A percentile compares a stretch with the other conserved stretches of the same genome.
These are phyloP conservation scores for Rubus parviflorus DNA, from an alignment of 306 rosid genomes.

Conservation along the genomic window DNA sequence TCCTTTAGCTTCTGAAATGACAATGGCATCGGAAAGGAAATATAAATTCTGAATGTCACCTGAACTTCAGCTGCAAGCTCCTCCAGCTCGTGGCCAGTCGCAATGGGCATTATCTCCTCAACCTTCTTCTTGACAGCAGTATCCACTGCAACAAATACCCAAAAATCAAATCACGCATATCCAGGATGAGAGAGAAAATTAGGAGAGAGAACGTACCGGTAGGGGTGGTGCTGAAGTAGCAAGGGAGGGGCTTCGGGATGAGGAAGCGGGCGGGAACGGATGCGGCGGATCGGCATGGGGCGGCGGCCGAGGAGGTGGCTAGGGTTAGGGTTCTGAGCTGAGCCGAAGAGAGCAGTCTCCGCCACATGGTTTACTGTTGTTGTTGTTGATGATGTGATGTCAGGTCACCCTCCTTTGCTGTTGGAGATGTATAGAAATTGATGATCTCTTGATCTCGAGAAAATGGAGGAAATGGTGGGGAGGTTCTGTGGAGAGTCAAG, in stretches of 20 bases:
- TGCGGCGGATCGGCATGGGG: conserved; percentile 43
- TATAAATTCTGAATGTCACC: conserved; percentile 29
- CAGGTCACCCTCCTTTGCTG: conserved; percentile 28
- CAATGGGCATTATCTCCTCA: conserved; percentile 86
- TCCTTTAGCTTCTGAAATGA: not conserved
- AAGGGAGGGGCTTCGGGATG: conserved; percentile 23
- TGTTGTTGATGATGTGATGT: conserved; percentile 1
- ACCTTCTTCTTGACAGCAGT: conserved; percentile 56
- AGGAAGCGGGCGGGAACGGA: conserved; percentile 35
- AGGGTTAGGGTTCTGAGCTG: conserved; percentile 61
- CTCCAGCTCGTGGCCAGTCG: conserved; percentile 95
- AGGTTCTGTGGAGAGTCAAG: not conserved
- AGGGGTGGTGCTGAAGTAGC: conserved; percentile 38
- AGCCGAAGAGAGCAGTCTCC: conserved; percentile 63
- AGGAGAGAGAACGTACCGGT: conserved; percentile 44
- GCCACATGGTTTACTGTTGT: conserved; percentile 51
- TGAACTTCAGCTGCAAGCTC: conserved; percentile 77
- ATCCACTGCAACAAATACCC: conserved; percentile 27
- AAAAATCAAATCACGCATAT: not conserved
- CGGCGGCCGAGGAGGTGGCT: conserved; percentile 29
- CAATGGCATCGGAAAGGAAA: not conserved
- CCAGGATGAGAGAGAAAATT: not conserved
- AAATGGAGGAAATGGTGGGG: conserved; percentile 6
- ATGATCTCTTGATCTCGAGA: conserved; percentile 1
- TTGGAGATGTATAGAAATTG: not conserved